A percentile compares a stretch with the other conserved stretches of the same genome.
These are phyloP conservation scores for Caryopteris hybrid DNA, from an alignment of 305 asterid genomes.

Conservation along the genomic window DNA sequence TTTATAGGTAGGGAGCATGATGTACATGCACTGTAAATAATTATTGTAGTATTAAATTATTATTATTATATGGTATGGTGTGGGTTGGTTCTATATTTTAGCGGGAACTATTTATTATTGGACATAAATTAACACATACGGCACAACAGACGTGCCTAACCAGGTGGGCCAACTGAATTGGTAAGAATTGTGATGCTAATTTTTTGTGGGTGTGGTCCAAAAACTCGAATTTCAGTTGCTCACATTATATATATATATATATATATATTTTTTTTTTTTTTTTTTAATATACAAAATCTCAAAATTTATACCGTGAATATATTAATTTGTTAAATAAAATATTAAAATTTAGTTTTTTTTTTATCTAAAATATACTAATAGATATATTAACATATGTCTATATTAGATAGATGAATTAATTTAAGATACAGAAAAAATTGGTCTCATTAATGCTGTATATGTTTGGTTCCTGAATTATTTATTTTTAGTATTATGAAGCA, in stretches of 20 bases:
- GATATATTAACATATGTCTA: too few species aligned
- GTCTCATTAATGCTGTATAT: too few species aligned
- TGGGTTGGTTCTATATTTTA: constrained; percentile 4
- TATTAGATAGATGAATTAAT: too few species aligned
- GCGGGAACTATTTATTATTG: constrained; percentile 28
- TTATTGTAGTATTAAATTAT: not conserved
- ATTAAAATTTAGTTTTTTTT: too few species aligned
- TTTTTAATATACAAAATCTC: too few species aligned
- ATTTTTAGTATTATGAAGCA: too few species aligned
- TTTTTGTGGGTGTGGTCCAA: constrained; percentile 17
- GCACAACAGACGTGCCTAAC: constrained; percentile 9
- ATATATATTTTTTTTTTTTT: not conserved
- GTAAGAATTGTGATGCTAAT: constrained; percentile 25
- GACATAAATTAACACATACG: constrained; percentile 1
- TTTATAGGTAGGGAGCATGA: constrained; percentile 37
- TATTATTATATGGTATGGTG: not conserved
- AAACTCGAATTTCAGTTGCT: constrained; percentile 9
- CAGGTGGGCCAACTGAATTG: constrained; percentile 12
- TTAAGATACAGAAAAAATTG: too few species aligned
- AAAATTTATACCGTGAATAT: too few species aligned
- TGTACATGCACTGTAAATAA: not conserved
- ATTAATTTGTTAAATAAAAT: too few species aligned
- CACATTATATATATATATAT: constrained; percentile 16
- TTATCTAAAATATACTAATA: too few species aligned
- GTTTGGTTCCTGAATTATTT: too few species aligned